These are phyloP conservation scores for Ilex asprella DNA, from an alignment of 257 asterid genomes.

Conservation along the genomic window DNA sequence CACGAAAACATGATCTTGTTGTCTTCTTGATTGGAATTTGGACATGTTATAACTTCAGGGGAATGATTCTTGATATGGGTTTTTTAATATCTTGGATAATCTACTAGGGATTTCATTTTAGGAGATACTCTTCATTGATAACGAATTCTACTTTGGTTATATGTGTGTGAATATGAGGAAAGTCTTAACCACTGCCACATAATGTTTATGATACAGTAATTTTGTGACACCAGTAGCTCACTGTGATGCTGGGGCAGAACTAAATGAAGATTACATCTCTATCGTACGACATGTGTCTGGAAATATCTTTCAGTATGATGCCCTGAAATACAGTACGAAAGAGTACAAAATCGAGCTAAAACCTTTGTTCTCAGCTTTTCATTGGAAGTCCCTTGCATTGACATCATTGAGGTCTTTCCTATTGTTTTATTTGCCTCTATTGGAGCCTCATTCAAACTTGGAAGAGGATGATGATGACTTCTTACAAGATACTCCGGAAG, in stretches of 20 bases:
- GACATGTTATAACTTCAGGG: no score
- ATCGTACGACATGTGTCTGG: conserved; percentile 28
- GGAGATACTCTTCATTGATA: not conserved
- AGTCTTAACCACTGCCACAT: not conserved
- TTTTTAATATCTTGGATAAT: no score
- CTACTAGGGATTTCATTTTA: not conserved
- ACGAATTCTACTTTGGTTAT: not conserved
- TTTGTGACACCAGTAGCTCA: conserved; percentile 33
- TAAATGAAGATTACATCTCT: conserved; percentile 44
- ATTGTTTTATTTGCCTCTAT: conserved; percentile 71
- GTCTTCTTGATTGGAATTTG: no score
- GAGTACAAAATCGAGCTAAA: conserved; percentile 58
- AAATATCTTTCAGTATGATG: conserved; percentile 28
- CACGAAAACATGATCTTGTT: no score
- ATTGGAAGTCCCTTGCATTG: conserved; percentile 67
- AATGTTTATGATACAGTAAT: conserved; percentile 34
- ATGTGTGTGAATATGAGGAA: not conserved
- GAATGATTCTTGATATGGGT: no score
- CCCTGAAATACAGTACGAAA: conserved; percentile 39
- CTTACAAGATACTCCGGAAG: conserved; percentile 46
- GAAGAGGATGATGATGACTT: conserved; percentile 78
- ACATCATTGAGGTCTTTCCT: conserved; percentile 74
- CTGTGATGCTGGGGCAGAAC: conserved; percentile 63
- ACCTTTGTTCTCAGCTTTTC: conserved; percentile 77
- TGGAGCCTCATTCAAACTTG: conserved; percentile 57